Conservation (phyloP, 345 rosid species). For the Excoecaria agallocha region DNA sequence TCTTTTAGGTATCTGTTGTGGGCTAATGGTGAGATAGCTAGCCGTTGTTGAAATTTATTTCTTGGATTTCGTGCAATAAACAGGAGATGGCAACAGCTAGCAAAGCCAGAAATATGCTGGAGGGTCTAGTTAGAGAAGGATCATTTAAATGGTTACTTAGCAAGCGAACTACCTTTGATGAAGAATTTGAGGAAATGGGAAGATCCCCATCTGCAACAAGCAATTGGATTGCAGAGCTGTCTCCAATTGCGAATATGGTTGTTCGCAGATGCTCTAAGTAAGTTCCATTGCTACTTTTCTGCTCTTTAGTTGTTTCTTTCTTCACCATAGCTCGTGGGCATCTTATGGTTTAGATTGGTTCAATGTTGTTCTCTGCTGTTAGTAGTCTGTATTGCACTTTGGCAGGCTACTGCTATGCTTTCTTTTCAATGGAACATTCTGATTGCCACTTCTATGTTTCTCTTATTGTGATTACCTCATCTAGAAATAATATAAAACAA, state of each 20-base stretch:
- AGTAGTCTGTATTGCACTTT: constrained; percentile 2
- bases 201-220: constrained; percentile 60
- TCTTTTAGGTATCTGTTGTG: neutral
- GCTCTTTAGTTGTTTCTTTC: neutral
- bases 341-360: constrained; percentile 7
- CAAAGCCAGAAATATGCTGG: constrained; percentile 68
- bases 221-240: constrained; percentile 87
- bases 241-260: constrained; percentile 75
- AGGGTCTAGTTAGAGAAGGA: constrained; percentile 73
- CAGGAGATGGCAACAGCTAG: constrained; percentile 49
- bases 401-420: neutral
- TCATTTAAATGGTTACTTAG: constrained; percentile 88
- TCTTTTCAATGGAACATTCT: neutral
- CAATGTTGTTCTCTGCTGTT: neutral
- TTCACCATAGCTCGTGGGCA: constrained; percentile 2
- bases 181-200: constrained; percentile 85
- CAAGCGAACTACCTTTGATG: constrained; percentile 55
- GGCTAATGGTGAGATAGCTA: neutral
- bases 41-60: neutral
- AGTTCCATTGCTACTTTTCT: constrained; percentile 21
- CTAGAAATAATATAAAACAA: constrained; percentile 16
- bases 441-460: neutral
- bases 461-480: constrained; percentile 16
- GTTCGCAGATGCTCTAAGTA: constrained; percentile 94
- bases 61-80: constrained; percentile 1